Percentiles rank a stretch among this genome's conserved stretches.
These are phyloP conservation scores for Suhomyces kunorum DNA, from an alignment of 1,139 yeast species.

Conservation along the genomic window DNA sequence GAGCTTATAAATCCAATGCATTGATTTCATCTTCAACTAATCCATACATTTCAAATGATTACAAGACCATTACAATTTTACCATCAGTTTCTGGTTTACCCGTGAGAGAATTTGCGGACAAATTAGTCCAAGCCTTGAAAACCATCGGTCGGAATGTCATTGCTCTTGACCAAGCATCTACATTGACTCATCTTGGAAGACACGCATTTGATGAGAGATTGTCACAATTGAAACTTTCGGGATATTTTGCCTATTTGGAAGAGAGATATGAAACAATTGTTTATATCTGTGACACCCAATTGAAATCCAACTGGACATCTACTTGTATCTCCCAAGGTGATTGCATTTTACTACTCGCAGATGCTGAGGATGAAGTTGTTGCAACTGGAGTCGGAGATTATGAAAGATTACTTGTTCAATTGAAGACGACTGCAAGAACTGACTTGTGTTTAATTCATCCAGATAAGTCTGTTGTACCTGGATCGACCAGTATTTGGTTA, in stretches of 20 bases:
- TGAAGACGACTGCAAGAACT: constrained; percentile 84
- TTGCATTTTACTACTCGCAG: constrained; percentile 73
- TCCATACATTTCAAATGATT: constrained; percentile 46
- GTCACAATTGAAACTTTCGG: constrained; percentile 80
- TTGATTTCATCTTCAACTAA: constrained; percentile 29
- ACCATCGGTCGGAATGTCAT: constrained; percentile 74
- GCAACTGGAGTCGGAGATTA: constrained; percentile 81
- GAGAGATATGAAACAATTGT: constrained; percentile 84
- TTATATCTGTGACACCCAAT: constrained; percentile 83
- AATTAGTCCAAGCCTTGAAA: constrained; percentile 66
- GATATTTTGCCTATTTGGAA: constrained; percentile 88
- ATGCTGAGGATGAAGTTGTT: constrained; percentile 60
- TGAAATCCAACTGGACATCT: constrained; percentile 85
- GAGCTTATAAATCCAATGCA: constrained; percentile 5
- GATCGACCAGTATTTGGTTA: constrained; percentile 83
- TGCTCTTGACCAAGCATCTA: constrained; percentile 78
- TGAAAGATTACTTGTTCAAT: constrained; percentile 71
- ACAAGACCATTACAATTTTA: constrained; percentile 79
- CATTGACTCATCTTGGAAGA: constrained; percentile 78
- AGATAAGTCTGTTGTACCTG: constrained; percentile 79
- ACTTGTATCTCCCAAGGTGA: constrained; percentile 96
- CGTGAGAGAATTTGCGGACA: constrained; percentile 78
- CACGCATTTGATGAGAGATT: constrained; percentile 87
- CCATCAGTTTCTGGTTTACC: constrained; percentile 84
- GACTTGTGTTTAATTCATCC: constrained; percentile 85